These are phyloP conservation scores for Prunus armeniaca DNA, from an alignment of 306 rosid species.

Conservation along the genomic window DNA sequence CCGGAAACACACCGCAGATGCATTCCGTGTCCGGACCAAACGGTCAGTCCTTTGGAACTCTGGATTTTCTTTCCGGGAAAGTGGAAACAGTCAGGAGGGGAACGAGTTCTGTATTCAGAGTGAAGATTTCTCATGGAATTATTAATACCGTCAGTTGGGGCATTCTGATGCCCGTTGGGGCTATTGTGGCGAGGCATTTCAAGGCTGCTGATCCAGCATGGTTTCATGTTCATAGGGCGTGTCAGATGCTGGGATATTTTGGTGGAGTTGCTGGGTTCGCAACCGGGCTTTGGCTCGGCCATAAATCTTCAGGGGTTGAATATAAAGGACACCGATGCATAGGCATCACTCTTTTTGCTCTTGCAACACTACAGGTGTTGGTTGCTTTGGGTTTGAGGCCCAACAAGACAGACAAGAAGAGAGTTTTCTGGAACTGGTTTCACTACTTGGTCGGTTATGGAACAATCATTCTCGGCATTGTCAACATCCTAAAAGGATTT, in stretches of 20 bases:
- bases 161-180: slow-evolving; percentile 34
- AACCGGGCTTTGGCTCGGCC: slow-evolving; percentile 14
- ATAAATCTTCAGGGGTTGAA: background rate
- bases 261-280: slow-evolving; percentile 21
- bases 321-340: slow-evolving; percentile 20
- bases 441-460: background rate
- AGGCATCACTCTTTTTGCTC: slow-evolving; percentile 11
- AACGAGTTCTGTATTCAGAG: background rate
- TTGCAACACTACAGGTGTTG: background rate
- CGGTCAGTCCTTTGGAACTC: slow-evolving; percentile 18
- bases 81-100: background rate
- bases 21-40: slow-evolving; percentile 18
- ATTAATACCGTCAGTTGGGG: slow-evolving; percentile 39
- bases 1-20: background rate
- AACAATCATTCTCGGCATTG: background rate
- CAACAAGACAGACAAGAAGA: background rate
- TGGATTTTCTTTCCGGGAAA: slow-evolving; percentile 23
- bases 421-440: background rate
- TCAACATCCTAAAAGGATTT: slow-evolving; percentile 3
- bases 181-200: slow-evolving; percentile 25
- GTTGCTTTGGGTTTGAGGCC: background rate
- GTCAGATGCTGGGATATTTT: slow-evolving; percentile 5
- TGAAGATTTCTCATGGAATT: slow-evolving; percentile 17
- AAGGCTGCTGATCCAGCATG: background rate
- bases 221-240: slow-evolving; percentile 24